Evolutionary conservation across 1,284 basidiomycete genomes (phyloP), one percentile per base, ranked within the genome.

Genomic region (Sanguinoderma infundibulare): DNA sequence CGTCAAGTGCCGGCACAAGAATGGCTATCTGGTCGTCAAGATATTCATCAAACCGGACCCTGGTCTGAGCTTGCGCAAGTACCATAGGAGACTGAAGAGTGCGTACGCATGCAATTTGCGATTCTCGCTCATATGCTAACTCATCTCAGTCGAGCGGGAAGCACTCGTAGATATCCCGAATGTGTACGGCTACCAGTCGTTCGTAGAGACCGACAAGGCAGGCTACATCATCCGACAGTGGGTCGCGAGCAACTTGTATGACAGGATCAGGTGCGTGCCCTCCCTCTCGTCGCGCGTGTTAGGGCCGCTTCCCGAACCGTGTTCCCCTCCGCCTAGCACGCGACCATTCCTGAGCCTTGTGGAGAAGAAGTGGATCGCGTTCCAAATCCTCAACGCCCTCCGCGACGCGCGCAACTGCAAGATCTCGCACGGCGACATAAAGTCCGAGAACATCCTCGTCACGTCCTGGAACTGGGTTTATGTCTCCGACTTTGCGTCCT

Each of bases 301-400:
- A 8, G 12, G 15, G 9, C 2, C n/a, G 3, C 14, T 24, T 8
- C 24, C 30, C 26, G 26, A 38, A 54, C n/a, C 10, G 6, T 32
- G 32, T 2, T 24, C 12, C 12, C n/a, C n/a, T 42, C 9, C 12
- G 12, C 12, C 1, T 67, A 98, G 97, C 73, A 99, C 96, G 1
- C 91, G 98, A 30, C 98, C 98, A 0, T 99, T 99, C 77, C 81
- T 99, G 53, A 91, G 89, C 60, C 74, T 83, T 55, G 86, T 98
- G 47, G 98, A 99, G 81, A 99, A 99, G 84, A 95, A 95, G 72
- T 99, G 98, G 98, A 95, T 99, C 64, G 90, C 93, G 0, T 99
- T 96, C 73, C 97, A 99, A 75, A 82, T 99, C 1, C 80, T 99
- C 55, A 91, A 87, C 32, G 95, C 91, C 2, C 83, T 99, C 61